Evolutionary conservation across 768 basidiomycete genomes (phyloP).

Genomic region (Leccinum fibrillosum): DNA sequence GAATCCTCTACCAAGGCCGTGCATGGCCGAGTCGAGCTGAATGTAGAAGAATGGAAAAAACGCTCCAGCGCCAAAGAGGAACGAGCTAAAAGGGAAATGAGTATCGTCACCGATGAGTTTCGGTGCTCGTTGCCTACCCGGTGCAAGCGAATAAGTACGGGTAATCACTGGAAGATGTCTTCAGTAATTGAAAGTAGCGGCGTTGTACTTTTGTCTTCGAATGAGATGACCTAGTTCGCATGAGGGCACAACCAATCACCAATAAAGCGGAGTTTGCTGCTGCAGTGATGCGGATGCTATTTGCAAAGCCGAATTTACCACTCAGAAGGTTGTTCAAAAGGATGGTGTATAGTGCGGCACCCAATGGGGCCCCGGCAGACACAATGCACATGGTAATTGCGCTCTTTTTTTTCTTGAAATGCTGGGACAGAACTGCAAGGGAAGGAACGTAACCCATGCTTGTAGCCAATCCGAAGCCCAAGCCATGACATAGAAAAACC

Average conservation of each 20-base stretch:
- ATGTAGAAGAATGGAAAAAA: slow-evolving; percentile 45
- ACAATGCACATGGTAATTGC: slow-evolving; percentile 42
- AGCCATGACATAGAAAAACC: slow-evolving; percentile 34
- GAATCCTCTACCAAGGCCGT: slow-evolving; percentile 41
- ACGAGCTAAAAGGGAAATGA: slow-evolving; percentile 8
- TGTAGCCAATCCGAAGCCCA: slow-evolving; percentile 46
- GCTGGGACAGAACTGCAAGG: slow-evolving; percentile 43
- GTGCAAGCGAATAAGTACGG: slow-evolving; percentile 24
- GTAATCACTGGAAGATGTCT: slow-evolving; percentile 16
- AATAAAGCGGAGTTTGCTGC: slow-evolving; percentile 38
- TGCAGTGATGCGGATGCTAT: slow-evolving; percentile 44
- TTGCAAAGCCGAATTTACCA: slow-evolving; percentile 34
- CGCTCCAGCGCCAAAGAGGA: slow-evolving; percentile 22
- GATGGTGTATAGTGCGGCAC: slow-evolving; percentile 21
- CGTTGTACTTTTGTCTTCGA: slow-evolving; percentile 1
- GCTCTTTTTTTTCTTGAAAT: slow-evolving; percentile 38
- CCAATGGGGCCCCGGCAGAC: slow-evolving; percentile 34
- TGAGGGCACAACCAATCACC: slow-evolving; percentile 30
- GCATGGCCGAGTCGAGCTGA: slow-evolving; percentile 51
- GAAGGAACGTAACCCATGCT: slow-evolving; percentile 38
- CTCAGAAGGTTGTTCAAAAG: slow-evolving; percentile 28
- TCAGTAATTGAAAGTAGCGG: slow-evolving; percentile 18
- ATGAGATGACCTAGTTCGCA: slow-evolving; percentile 40
- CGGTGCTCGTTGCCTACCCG: slow-evolving; percentile 16
- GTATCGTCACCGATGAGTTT: background rate